Percentiles rank a stretch among this genome's conserved stretches.
Conservation (phyloP, 139 green algal species). For the Tetradesmus lagerheimii region DNA sequence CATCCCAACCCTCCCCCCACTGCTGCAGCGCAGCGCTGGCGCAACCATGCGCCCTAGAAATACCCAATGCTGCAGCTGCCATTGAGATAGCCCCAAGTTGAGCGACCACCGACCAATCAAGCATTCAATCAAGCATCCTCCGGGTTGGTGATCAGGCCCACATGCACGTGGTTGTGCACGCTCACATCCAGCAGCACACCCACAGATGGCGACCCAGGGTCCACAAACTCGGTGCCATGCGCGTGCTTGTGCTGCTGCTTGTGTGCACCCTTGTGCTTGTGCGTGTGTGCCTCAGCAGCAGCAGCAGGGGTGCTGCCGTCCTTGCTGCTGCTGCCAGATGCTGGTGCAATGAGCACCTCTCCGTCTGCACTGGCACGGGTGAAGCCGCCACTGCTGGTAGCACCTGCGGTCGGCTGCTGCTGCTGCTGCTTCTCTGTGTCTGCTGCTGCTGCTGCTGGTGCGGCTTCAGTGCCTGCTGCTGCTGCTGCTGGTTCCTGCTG, state of each 20-base stretch:
- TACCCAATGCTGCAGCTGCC: too few species aligned
- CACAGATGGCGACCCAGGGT: neutral
- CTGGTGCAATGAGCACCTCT: neutral
- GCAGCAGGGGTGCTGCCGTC: neutral
- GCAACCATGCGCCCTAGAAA: too few species aligned
- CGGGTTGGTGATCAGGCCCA: neutral
- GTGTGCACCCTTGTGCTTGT: neutral
- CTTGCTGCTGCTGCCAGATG: neutral
- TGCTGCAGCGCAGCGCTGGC: too few species aligned
- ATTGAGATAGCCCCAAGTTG: too few species aligned
- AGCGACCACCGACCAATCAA: too few species aligned
- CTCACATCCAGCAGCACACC: constrained; percentile 26
- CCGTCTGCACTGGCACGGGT: neutral
- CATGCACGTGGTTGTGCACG: constrained; percentile 14
- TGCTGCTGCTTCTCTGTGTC: neutral
- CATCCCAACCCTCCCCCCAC: too few species aligned
- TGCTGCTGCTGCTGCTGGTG: neutral
- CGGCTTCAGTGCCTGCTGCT: neutral
- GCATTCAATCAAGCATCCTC: too few species aligned
- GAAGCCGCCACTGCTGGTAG: neutral
- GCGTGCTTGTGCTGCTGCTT: constrained; percentile 6
- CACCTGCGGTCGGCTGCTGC: neutral
- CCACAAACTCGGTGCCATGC: neutral
- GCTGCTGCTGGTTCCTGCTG: neutral
- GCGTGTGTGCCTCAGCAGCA: neutral